Conservation (phyloP, 2,329 filamentous ascomycete genomes). For the Fusarium continuum region DNA sequence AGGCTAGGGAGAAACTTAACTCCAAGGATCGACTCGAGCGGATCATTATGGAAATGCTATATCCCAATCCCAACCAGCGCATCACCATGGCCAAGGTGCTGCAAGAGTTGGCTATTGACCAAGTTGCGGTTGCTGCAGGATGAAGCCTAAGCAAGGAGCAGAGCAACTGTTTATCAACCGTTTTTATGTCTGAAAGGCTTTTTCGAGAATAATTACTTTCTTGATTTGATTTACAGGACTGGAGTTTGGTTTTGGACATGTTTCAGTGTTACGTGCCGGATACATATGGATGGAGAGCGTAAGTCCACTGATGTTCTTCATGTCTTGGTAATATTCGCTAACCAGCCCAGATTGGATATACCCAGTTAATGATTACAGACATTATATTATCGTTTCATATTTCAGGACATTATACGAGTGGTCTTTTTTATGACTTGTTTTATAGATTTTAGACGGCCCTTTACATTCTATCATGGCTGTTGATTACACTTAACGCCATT, state of each 20-base stretch:
- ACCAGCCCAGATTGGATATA: slow-evolving; percentile 38
- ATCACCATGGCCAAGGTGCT: slow-evolving; percentile 64
- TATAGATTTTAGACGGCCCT: slow-evolving; percentile 22
- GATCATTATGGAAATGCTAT: slow-evolving; percentile 64
- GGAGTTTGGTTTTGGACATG: slow-evolving; percentile 22
- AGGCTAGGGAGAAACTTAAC: slow-evolving; percentile 58
- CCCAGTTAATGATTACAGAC: slow-evolving; percentile 27
- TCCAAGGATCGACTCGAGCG: slow-evolving; percentile 59
- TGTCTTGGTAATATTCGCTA: slow-evolving; percentile 2
- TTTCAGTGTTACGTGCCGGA: slow-evolving; percentile 8
- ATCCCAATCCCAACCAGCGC: slow-evolving; percentile 59
- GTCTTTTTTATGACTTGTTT: slow-evolving; percentile 19
- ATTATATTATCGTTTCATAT: background rate
- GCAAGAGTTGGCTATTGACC: slow-evolving; percentile 52
- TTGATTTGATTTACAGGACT: slow-evolving; percentile 16
- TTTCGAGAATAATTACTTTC: slow-evolving; percentile 13
- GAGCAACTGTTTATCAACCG: slow-evolving; percentile 8
- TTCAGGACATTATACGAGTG: background rate
- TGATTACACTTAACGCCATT: slow-evolving; percentile 3
- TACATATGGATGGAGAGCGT: slow-evolving; percentile 33
- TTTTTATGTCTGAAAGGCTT: slow-evolving; percentile 9
- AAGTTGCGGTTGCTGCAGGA: slow-evolving; percentile 15
- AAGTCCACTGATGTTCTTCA: slow-evolving; percentile 1
- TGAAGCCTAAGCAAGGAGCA: slow-evolving; percentile 7
- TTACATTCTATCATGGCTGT: slow-evolving; percentile 7